These are phyloP conservation scores for Dendrothele bispora DNA, from an alignment of 768 basidiomycete genomes.

Conservation along the genomic window DNA sequence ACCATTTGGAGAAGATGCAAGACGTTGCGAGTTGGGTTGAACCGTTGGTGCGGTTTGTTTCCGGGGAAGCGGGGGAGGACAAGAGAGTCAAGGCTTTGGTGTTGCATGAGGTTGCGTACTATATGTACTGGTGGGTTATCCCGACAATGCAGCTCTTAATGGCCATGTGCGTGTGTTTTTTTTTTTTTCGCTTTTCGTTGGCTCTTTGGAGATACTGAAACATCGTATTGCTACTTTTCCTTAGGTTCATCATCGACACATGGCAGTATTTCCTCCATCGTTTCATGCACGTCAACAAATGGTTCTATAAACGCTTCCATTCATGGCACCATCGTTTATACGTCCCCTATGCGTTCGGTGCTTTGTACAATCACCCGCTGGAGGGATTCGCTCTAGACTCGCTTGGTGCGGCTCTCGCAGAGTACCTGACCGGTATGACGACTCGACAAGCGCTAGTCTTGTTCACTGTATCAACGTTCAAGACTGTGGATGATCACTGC, in stretches of 20 bases:
- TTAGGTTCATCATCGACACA: slow-evolving; percentile 90
- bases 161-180: slow-evolving; percentile 71
- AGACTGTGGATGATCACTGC: slow-evolving; percentile 96
- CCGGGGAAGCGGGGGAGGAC: slow-evolving; percentile 40
- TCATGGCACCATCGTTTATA: slow-evolving; percentile 95
- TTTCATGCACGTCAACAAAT: slow-evolving; percentile 86
- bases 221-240: slow-evolving; percentile 1
- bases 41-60: slow-evolving; percentile 37
- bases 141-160: slow-evolving; percentile 70
- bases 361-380: slow-evolving; percentile 95
- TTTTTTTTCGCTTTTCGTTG: neutral
- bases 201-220: neutral
- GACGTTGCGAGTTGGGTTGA: slow-evolving; percentile 39
- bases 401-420: slow-evolving; percentile 76
- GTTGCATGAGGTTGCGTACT: slow-evolving; percentile 48
- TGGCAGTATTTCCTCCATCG: slow-evolving; percentile 99
- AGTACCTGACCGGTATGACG: slow-evolving; percentile 64
- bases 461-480: slow-evolving; percentile 81
- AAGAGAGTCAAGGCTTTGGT: too few species aligned
- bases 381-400: slow-evolving; percentile 93
- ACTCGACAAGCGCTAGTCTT: slow-evolving; percentile 83
- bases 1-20: slow-evolving; percentile 46
- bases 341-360: slow-evolving; percentile 95
- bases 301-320: slow-evolving; percentile 88
- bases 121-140: slow-evolving; percentile 92